Percentiles rank a stretch among this genome's conserved stretches.
phyloP scores from a whole-genome alignment of 495 filamentous ascomycete genomes.

The Pyrenula massariospora region DNA sequence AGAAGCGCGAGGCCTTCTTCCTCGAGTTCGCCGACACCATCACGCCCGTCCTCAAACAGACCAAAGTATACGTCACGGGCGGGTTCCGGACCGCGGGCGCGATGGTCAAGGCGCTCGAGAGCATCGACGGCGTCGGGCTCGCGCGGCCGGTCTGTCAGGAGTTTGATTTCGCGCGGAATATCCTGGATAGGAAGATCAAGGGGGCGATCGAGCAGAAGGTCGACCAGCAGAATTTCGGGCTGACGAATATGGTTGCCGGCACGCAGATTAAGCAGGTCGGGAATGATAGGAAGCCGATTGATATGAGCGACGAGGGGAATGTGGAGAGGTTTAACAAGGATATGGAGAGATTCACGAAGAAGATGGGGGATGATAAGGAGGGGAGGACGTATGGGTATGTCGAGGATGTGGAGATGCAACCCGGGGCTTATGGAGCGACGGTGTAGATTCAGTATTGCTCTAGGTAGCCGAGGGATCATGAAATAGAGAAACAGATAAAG shows the following conservation, averaged over 20 bases:
- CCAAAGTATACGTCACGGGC: conserved; percentile 49
- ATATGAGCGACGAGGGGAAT: conserved; percentile 31
- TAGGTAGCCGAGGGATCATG: too few species aligned
- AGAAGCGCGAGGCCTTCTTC: conserved; percentile 52
- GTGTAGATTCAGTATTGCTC: not conserved
- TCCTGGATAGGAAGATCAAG: conserved; percentile 31
- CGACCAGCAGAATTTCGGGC: conserved; percentile 32
- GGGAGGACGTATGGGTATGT: conserved; percentile 24
- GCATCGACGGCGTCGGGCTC: conserved; percentile 45
- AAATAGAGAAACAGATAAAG: too few species aligned
- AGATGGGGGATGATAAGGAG: conserved; percentile 21
- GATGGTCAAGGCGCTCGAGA: conserved; percentile 48
- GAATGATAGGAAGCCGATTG: conserved; percentile 38
- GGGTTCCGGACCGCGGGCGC: conserved; percentile 47
- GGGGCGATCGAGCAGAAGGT: conserved; percentile 32
- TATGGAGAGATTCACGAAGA: conserved; percentile 22
- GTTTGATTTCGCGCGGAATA: conserved; percentile 30
- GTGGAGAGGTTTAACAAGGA: conserved; percentile 27
- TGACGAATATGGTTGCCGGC: conserved; percentile 32
- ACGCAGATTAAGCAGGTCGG: conserved; percentile 42
- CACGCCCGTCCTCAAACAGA: conserved; percentile 37
- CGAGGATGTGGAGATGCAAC: conserved; percentile 8
- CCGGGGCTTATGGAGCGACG: not conserved
- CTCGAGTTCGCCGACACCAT: conserved; percentile 53
- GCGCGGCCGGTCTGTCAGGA: conserved; percentile 43